Evolutionary conservation across 495 filamentous ascomycete species (phyloP), one percentile per base, ranked within the genome.

Genomic region (Annulohypoxylon stygium): DNA sequence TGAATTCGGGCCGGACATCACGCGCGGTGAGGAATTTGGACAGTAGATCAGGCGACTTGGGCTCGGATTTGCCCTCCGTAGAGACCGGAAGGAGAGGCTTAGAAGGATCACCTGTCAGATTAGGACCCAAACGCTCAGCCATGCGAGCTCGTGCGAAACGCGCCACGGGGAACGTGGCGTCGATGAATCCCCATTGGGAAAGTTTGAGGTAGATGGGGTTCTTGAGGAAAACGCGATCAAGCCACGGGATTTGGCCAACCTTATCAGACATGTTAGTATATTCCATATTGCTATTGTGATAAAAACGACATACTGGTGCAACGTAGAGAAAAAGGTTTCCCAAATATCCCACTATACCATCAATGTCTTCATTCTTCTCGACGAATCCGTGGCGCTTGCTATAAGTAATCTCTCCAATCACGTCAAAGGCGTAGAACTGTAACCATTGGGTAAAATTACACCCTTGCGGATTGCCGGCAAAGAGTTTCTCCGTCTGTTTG

Each of bases 391-490:
- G 89, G 9, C 88, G 82, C 69, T 90, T 87, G 59, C 85, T 85
- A 70, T 89, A 92, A 2, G 88, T 90, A 71, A 92, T 89, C 70
- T 90, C 85, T 37, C 88, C 88, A 68, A 92, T 91, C 34, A 93
- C 90, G 74, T 96, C 93, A 72, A 93, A 94, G 3, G 91, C 90
- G 73, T 90, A 95, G 76, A 89, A 94, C 73, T 93, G 91, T 11
- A 94, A 79, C 93, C 93, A 95, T 48, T 85, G 80, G 0, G 85
- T 86, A 61, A 95, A 90, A 70, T 93, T 86, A 69, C 91, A 93
- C 16, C 77, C 77, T 18, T 80, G 73, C 4, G 83, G 82, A 3
- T 83, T 79, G 9, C 83, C 77, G 23, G 84, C 87, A 69, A 90
- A 93, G 8, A 90, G 79, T 6, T 84, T 73, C 65, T 90, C 82